These are phyloP conservation scores for Phytophthora hybrid DNA, from an alignment of 352 stramenopile genomes.

Conservation along the genomic window DNA sequence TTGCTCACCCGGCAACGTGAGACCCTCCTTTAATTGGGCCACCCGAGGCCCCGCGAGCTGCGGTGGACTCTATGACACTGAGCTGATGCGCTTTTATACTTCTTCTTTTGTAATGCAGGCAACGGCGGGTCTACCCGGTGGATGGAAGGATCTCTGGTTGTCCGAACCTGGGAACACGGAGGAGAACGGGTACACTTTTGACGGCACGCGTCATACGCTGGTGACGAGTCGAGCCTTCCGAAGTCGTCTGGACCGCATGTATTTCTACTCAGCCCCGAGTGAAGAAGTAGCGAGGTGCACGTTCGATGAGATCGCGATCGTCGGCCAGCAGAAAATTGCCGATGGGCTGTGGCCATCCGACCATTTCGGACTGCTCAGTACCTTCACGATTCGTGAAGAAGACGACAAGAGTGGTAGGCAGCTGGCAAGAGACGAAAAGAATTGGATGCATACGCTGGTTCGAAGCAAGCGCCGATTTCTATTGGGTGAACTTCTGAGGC, in stretches of 20 bases:
- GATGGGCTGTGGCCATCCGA: conserved; percentile 79
- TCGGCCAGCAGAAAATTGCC: conserved; percentile 72
- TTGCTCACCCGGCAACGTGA: conserved; percentile 45
- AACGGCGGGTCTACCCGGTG: conserved; percentile 55
- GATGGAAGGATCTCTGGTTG: conserved; percentile 81
- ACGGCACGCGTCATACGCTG: conserved; percentile 65
- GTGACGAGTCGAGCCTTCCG: conserved; percentile 69
- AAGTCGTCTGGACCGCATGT: conserved; percentile 81
- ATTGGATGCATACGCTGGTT: neutral
- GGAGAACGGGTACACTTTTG: too few species aligned
- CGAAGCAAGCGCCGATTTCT: neutral
- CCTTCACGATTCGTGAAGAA: conserved; percentile 47
- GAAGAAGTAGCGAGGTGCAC: conserved; percentile 19
- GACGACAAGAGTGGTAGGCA: conserved; percentile 2
- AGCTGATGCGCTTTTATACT: conserved; percentile 1
- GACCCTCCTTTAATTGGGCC: conserved; percentile 62
- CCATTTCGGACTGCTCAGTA: conserved; percentile 74
- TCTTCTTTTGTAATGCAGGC: conserved; percentile 27
- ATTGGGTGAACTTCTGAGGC: neutral
- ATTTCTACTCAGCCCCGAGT: conserved; percentile 53
- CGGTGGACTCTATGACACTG: conserved; percentile 56
- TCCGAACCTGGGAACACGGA: conserved; percentile 71
- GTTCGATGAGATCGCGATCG: conserved; percentile 60
- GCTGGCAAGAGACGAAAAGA: too few species aligned
- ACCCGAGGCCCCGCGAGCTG: conserved; percentile 57